Conservation (phyloP, 257 asterid species). For the Solanum pimpinellifolium region DNA sequence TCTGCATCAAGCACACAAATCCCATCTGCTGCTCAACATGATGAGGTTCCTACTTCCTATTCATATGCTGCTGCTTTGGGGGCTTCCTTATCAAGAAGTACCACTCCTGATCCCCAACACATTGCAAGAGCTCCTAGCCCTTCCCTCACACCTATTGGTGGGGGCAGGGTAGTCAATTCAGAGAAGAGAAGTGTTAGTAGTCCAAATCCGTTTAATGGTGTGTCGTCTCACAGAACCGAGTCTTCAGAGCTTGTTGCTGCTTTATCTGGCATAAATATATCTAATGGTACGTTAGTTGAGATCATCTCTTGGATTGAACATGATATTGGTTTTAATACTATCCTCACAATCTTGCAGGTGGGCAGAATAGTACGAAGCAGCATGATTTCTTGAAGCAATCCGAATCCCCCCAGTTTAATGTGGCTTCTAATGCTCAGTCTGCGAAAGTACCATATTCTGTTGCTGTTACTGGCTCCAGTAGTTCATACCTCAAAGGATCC, state of each 20-base stretch:
- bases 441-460: slow-evolving; percentile 21
- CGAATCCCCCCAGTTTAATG: slow-evolving; percentile 26
- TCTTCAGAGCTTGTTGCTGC: slow-evolving; percentile 67
- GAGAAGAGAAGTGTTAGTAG: slow-evolving; percentile 54
- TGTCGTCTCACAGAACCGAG: slow-evolving; percentile 39
- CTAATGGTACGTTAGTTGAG: slow-evolving; percentile 44
- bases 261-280: slow-evolving; percentile 68
- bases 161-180: slow-evolving; percentile 45
- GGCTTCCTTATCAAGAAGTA: slow-evolving; percentile 82
- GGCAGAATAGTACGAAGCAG: slow-evolving; percentile 42
- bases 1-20: slow-evolving; percentile 33
- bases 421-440: slow-evolving; percentile 20
- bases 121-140: slow-evolving; percentile 87
- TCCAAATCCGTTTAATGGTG: slow-evolving; percentile 48
- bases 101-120: slow-evolving; percentile 91
- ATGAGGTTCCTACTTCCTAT: slow-evolving; percentile 44
- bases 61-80: slow-evolving; percentile 94
- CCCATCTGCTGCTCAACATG: slow-evolving; percentile 45
- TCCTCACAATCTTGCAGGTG: slow-evolving; percentile 39
- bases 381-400: slow-evolving; percentile 33
- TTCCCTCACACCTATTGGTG: slow-evolving; percentile 84
- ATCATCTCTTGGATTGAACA: slow-evolving; percentile 30
- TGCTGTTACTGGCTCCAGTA: slow-evolving; percentile 25
- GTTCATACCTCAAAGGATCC: slow-evolving; percentile 49
- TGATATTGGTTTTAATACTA: slow-evolving; percentile 1